These are phyloP conservation scores for Sugiyamaella novakii DNA, from an alignment of 1,139 yeast species.

Conservation along the genomic window DNA sequence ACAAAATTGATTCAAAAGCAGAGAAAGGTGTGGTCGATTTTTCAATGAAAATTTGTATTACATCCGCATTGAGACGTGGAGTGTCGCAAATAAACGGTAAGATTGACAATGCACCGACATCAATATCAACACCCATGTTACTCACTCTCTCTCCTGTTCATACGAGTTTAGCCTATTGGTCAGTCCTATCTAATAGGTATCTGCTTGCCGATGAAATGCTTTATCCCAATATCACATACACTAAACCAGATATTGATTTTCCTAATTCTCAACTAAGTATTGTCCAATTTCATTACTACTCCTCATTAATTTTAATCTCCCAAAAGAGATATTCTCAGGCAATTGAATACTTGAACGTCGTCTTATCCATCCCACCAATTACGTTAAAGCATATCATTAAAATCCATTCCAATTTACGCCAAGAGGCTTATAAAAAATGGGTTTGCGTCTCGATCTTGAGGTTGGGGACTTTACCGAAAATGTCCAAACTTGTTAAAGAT, in stretches of 20 bases:
- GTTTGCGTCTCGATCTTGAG: conserved; percentile 5
- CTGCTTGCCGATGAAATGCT: conserved; percentile 9
- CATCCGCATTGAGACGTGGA: conserved; percentile 7
- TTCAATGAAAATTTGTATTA: conserved; percentile 1
- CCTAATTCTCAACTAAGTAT: conserved; percentile 16
- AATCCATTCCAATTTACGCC: conserved; percentile 1
- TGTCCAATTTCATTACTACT: conserved; percentile 32
- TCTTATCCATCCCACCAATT: conserved; percentile 22
- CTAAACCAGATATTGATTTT: conserved; percentile 6
- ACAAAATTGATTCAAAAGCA: neutral
- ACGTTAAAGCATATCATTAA: neutral
- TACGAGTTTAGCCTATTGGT: conserved; percentile 16
- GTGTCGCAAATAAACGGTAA: neutral
- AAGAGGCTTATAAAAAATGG: conserved; percentile 13
- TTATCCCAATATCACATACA: neutral
- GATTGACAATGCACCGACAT: neutral
- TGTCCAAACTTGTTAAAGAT: conserved; percentile 3
- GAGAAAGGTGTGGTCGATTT: neutral
- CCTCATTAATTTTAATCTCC: conserved; percentile 30
- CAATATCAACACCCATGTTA: neutral
- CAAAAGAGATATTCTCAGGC: conserved; percentile 31
- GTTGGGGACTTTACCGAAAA: neutral
- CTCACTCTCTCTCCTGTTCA: conserved; percentile 10
- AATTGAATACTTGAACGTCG: conserved; percentile 30
- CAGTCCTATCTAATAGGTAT: conserved; percentile 5